Percentiles rank a stretch among this genome's conserved stretches.
These are phyloP conservation scores for Ramularia endophylla DNA, from an alignment of 2,329 filamentous ascomycete species.

Conservation along the genomic window DNA sequence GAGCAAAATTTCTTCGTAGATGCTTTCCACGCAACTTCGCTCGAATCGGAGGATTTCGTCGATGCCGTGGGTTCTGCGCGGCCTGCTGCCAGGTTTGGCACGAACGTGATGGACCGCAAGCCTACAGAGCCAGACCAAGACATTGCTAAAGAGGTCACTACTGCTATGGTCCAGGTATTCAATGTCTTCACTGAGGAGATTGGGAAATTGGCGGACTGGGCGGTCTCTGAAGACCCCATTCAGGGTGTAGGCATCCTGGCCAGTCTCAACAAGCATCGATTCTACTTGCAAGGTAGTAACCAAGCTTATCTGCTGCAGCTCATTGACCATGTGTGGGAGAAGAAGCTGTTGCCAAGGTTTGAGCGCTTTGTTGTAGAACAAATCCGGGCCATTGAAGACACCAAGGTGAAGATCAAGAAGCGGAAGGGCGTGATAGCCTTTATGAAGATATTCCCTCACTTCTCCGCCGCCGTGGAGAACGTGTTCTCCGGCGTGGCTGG, in stretches of 20 bases:
- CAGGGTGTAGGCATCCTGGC: conserved; percentile 87
- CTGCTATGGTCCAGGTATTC: conserved; percentile 85
- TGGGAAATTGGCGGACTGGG: conserved; percentile 77
- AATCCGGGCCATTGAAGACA: conserved; percentile 92
- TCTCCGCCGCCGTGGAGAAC: conserved; percentile 75
- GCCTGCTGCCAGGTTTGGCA: conserved; percentile 63
- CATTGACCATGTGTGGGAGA: conserved; percentile 63
- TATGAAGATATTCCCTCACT: conserved; percentile 86
- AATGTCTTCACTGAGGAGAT: conserved; percentile 73
- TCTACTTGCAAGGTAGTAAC: conserved; percentile 78
- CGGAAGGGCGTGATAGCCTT: conserved; percentile 94
- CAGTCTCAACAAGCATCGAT: conserved; percentile 70
- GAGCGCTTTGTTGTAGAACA: conserved; percentile 90
- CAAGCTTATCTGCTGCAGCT: conserved; percentile 86
- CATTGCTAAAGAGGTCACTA: conserved; percentile 76
- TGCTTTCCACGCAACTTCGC: conserved; percentile 89
- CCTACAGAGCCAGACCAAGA: conserved; percentile 84
- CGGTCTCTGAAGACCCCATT: conserved; percentile 71
- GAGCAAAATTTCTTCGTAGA: conserved; percentile 98
- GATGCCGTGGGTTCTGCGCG: conserved; percentile 64
- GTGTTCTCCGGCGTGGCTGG: conserved; percentile 56
- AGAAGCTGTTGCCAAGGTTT: conserved; percentile 68
- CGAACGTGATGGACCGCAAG: conserved; percentile 66
- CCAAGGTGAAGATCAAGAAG: conserved; percentile 98
- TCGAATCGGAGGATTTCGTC: conserved; percentile 74